Base-by-base conservation (phyloP, 2,329 filamentous ascomycete genomes). In the Xylariaceae sp. region DNA sequence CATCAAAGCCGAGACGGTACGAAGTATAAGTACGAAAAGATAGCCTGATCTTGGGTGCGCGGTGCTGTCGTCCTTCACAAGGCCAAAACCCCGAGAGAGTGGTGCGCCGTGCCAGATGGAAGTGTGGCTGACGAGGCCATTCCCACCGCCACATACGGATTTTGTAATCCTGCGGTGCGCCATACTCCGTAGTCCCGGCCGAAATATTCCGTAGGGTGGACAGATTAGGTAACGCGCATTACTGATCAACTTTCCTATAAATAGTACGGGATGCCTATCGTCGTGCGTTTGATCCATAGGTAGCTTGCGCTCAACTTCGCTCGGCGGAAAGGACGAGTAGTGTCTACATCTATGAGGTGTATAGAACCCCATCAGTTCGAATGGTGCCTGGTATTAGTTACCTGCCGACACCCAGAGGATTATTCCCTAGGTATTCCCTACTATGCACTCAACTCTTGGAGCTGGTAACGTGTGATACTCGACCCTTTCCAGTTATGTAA, bases 61-160 rank as follows among this genome's bases (percentile, higher is more conserved):
- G 55, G 52, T 53, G 58, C 54, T 51, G 56, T 61, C 54, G 51
- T 57, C 56, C 49, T 9, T 51, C 49, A 30, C 11, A 45, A 45
- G 41, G 41, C 41, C 41, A 15, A 41, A 30, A 41, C 37, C 37
- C 37, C 37, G 41, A 45, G 41, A 15, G 41, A 41, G 8, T 41
- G 53, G 49, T 56, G 48, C 23, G 23, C 23, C 23, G 41, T 45
- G 41, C 41, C n/a, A 45, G 13, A 15, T n/a, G 2, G n/a, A 45
- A n/a, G 5, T 45, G 41, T 45, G 41, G 41, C 41, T 45, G 41
- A 45, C 6, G 11, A 11, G 41, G 11, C n/a, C 17, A n/a, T 45
- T 45, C 13, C 2, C 53, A 56, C 57, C 35, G 57, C 57, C 57
- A 59, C 57, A 54, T 47, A 30, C 23, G 23, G 23, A 30, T 30